Evolutionary conservation across 1,284 basidiomycete species (phyloP), one percentile per base, ranked within the genome.

Genomic region (Meira miltonrushii): DNA sequence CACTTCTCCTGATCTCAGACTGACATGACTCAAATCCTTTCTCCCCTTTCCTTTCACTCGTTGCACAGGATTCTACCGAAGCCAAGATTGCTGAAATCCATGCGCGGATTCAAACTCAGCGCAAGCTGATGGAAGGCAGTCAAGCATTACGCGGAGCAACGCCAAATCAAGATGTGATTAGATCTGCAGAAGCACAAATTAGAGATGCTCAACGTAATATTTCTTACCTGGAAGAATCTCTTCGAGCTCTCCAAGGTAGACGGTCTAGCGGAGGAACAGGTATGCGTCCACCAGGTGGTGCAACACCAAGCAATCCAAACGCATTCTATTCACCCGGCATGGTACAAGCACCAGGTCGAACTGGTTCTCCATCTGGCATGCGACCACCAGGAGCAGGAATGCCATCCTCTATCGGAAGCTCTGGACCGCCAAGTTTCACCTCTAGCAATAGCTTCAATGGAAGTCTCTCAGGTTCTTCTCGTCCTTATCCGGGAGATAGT

Each of bases 51-150:
- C 8, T 33, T 33, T 33, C 28, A 33, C 28, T 33, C 28, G 28
- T 12, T 53, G 13, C 39, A n/a, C 53, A 53, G 66, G 66, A 76
- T 58, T 61, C 74, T 28, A 67, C 62, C 79, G 88, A 90, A 83
- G 85, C 86, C 83, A 92, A 92, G 85, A 91, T 94, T 78, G 86
- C 88, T 79, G 90, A 92, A 80, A 86, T 93, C 74, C 86, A 88
- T 81, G 87, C 85, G 79, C 88, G 89, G 79, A 93, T 94, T 79
- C 85, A 88, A 81, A 92, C 88, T 53, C 90, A 94, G 82, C 88
- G 88, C 80, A 92, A 91, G 83, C 87, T 93, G 78, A 84, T 94
- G 69, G 89, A 93, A 80, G 91, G 88, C 19, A 87, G 87, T 53
- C 85, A 88, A 76, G 83, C 85, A 65, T 83, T 94, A 62, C 85